Percentiles rank a stretch among this genome's conserved stretches.
Conservation (phyloP, 768 basidiomycete species). For the Leccinum barrowsii region DNA sequence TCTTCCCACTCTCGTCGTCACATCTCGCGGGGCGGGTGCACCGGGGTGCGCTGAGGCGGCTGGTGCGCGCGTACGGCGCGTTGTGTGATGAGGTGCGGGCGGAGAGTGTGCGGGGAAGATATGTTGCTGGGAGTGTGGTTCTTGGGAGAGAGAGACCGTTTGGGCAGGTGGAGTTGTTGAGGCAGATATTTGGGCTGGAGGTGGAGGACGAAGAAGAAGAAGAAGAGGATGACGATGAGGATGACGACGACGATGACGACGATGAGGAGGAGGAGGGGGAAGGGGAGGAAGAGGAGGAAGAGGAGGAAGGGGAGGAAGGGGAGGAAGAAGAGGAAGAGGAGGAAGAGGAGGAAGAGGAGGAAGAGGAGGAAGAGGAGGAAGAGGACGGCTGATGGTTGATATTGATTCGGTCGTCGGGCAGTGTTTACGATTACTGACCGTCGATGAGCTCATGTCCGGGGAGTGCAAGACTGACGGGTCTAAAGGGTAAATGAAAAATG, state of each 20-base stretch:
- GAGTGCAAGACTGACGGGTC: too few species aligned
- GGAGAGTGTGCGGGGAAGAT: slow-evolving; percentile 54
- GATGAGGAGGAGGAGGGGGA: not conserved
- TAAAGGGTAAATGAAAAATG: too few species aligned
- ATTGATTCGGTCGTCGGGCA: too few species aligned
- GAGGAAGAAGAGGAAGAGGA: too few species aligned
- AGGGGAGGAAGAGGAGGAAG: not conserved
- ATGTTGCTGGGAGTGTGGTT: slow-evolving; percentile 88
- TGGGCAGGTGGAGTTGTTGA: slow-evolving; percentile 68
- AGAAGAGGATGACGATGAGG: not conserved
- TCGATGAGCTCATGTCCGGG: too few species aligned
- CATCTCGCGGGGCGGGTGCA: slow-evolving; percentile 69
- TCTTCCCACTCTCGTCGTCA: slow-evolving; percentile 69
- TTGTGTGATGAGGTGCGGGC: slow-evolving; percentile 77
- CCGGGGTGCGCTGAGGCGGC: slow-evolving; percentile 62
- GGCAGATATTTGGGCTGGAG: slow-evolving; percentile 76
- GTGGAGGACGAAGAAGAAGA: slow-evolving; percentile 27
- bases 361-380: too few species aligned
- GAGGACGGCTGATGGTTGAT: too few species aligned
- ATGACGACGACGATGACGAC: fast-evolving
- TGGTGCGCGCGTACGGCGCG: slow-evolving; percentile 66
- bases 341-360: too few species aligned
- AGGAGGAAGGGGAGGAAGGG: too few species aligned
- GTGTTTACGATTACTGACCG: too few species aligned
- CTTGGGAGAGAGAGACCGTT: slow-evolving; percentile 82